A percentile compares a stretch with the other conserved stretches of the same genome.
Conservation (phyloP, 2,329 filamentous ascomycete species). For the Calonectria montana region DNA sequence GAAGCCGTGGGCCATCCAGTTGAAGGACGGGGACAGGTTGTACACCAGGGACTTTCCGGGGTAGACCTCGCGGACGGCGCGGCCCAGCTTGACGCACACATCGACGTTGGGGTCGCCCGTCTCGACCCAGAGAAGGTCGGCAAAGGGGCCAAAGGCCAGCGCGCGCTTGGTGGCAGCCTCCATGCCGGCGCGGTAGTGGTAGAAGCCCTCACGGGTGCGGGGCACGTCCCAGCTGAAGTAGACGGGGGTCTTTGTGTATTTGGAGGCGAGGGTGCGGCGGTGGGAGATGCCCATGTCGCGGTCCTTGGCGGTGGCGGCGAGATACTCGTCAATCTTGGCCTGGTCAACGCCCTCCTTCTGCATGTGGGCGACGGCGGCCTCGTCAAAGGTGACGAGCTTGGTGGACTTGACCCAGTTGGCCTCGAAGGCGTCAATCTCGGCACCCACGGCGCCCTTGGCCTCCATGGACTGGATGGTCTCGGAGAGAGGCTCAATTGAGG, state of each 20-base stretch:
- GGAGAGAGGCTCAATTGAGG: conserved; percentile 80
- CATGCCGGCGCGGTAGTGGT: conserved; percentile 89
- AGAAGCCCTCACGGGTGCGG: conserved; percentile 92
- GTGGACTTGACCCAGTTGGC: conserved; percentile 89
- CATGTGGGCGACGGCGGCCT: conserved; percentile 84
- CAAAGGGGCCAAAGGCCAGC: conserved; percentile 89
- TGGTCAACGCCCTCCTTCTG: conserved; percentile 72
- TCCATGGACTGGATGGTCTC: conserved; percentile 95
- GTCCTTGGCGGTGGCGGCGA: conserved; percentile 69
- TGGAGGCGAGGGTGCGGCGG: conserved; percentile 77
- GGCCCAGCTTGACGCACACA: conserved; percentile 80
- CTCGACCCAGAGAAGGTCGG: conserved; percentile 97
- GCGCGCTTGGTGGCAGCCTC: conserved; percentile 91
- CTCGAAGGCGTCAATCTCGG: conserved; percentile 89
- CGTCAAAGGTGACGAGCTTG: conserved; percentile 89
- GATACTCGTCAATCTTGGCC: conserved; percentile 75
- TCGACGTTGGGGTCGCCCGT: conserved; percentile 88
- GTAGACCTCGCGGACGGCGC: conserved; percentile 75
- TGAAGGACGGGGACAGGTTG: conserved; percentile 96
- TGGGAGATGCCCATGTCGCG: conserved; percentile 82
- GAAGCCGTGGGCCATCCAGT: conserved; percentile 98
- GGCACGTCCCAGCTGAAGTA: conserved; percentile 93
- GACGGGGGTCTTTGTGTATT: conserved; percentile 75
- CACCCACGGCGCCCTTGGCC: conserved; percentile 76
- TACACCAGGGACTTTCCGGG: conserved; percentile 94